Evolutionary conservation across 192 early-diverging fungal genomes (phyloP), one percentile per base, ranked within the genome.

Genomic region (Backusella tuberculispora): DNA sequence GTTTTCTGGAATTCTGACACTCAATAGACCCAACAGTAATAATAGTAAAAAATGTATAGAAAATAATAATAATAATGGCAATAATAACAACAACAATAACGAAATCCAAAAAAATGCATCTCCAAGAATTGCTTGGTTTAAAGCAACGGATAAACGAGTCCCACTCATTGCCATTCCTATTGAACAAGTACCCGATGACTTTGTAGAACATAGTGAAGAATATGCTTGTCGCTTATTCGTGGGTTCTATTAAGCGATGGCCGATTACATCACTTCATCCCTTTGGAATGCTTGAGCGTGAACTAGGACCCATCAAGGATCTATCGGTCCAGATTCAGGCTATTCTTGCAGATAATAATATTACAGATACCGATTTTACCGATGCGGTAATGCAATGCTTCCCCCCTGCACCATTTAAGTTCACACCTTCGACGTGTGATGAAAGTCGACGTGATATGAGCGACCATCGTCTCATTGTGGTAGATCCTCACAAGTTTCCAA

Each of bases 301-400:
- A 56, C 72, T 99, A 45, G 97, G 96, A 53, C 80, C 85, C 13
- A 91, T 96, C 44, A 91, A 91, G 17, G 83, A 93, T 34, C 85
- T 98, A 53, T 85, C 88, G 15, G 85, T 91, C 44, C 95, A 97
- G 77, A 94, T 94, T 0, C 86, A 88, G 74, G 91, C 94, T 0
- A 83, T 98, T 10, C 83, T 97, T 29, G 90, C 89, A 17, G 94
- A 96, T 47, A 91, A 93, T 71, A 92, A 91, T 68, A 90, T 98
- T 38, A 77, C 83, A 19, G 85, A 88, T 34, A 88, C 86, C 4
- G 80, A 85, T 13, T 97, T 98, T 74, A 75, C 88, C 24, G 90
- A 95, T 1, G 85, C 81, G 38, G 96, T 96, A 1, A 78, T 93
- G 41, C 85, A 81, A 50, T 95, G 94, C 73, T 80, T 99, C 40